A percentile compares a stretch with the other conserved stretches of the same genome.
These are phyloP conservation scores for Dioszegia aurantiaca DNA, from an alignment of 768 basidiomycete species.

Conservation along the genomic window DNA sequence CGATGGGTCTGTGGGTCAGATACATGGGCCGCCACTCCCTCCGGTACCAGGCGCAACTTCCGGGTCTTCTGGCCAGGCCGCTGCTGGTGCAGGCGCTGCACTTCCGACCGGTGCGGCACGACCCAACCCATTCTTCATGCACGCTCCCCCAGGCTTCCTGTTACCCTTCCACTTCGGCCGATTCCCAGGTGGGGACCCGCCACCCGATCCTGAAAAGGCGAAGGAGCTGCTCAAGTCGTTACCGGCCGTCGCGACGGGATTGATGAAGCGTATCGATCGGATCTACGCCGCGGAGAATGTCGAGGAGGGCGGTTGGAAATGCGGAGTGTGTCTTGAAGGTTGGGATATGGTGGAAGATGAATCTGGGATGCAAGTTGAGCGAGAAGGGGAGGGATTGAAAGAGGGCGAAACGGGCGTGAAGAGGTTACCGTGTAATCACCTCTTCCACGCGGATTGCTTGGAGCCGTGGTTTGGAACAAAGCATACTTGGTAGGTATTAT, in stretches of 20 bases:
- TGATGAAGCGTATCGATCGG: slow-evolving; percentile 31
- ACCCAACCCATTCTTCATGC: neutral
- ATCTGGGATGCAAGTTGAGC: slow-evolving; percentile 24
- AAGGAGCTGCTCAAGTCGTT: slow-evolving; percentile 35
- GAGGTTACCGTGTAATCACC: slow-evolving; percentile 42
- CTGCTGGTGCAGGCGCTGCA: too few relatives aligned
- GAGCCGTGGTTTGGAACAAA: slow-evolving; percentile 38
- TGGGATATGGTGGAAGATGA: neutral
- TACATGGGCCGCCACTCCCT: neutral
- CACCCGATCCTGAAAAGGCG: slow-evolving; percentile 37
- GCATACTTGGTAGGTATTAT: slow-evolving; percentile 44
- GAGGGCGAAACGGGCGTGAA: slow-evolving; percentile 29
- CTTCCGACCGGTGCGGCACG: neutral
- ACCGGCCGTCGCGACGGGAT: slow-evolving; percentile 19
- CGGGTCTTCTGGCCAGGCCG: neutral
- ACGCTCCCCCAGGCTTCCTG: neutral
- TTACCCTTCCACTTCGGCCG: neutral
- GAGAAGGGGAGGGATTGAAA: neutral
- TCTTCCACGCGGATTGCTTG: slow-evolving; percentile 39
- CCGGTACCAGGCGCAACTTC: neutral
- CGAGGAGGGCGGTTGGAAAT: slow-evolving; percentile 38
- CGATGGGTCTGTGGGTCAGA: slow-evolving; percentile 6
- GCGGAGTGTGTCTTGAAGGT: slow-evolving; percentile 43
- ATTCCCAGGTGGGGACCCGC: neutral
- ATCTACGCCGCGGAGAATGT: slow-evolving; percentile 31